These are phyloP conservation scores for Neonectria ditissima DNA, from an alignment of 2,329 filamentous ascomycete genomes.

Conservation along the genomic window DNA sequence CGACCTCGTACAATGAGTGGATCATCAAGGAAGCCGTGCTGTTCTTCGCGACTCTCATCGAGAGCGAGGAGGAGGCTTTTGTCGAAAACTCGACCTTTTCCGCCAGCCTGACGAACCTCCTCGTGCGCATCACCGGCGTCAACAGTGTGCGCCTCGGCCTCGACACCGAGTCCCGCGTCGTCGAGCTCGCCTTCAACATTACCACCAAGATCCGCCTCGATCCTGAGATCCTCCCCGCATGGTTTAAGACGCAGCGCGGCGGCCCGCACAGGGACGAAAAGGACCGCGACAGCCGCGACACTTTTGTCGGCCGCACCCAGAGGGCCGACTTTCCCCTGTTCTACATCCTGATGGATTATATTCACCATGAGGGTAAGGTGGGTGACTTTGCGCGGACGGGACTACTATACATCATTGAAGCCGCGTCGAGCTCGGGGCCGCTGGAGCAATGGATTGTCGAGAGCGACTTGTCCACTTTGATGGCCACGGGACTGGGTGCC, in stretches of 20 bases:
- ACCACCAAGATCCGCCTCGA: constrained; percentile 95
- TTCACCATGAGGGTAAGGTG: constrained; percentile 93
- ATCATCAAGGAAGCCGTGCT: constrained; percentile 87
- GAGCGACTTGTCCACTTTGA: constrained; percentile 93
- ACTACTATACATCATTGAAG: constrained; percentile 94
- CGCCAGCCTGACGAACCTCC: constrained; percentile 85
- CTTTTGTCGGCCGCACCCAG: constrained; percentile 86
- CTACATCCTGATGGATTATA: constrained; percentile 95
- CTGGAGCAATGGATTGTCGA: constrained; percentile 97
- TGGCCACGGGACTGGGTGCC: constrained; percentile 94
- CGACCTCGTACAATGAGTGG: constrained; percentile 84
- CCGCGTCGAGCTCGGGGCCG: constrained; percentile 82
- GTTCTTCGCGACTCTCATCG: constrained; percentile 91
- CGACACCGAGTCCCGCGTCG: constrained; percentile 88
- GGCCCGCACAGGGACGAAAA: constrained; percentile 51
- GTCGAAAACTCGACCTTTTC: constrained; percentile 89
- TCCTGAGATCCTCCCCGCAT: constrained; percentile 86
- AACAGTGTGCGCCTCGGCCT: constrained; percentile 79
- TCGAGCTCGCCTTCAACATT: constrained; percentile 95
- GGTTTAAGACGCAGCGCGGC: constrained; percentile 78
- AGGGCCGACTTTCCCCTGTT: constrained; percentile 96
- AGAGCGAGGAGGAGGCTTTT: constrained; percentile 96
- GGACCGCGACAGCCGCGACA: constrained; percentile 73
- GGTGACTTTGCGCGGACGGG: constrained; percentile 97
- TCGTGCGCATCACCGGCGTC: constrained; percentile 80